Percentiles rank a stretch among this genome's conserved stretches.
Evolutionary conservation across 2,329 filamentous ascomycete genomes (phyloP).

Genomic region (Aplosporella prunicola): DNA sequence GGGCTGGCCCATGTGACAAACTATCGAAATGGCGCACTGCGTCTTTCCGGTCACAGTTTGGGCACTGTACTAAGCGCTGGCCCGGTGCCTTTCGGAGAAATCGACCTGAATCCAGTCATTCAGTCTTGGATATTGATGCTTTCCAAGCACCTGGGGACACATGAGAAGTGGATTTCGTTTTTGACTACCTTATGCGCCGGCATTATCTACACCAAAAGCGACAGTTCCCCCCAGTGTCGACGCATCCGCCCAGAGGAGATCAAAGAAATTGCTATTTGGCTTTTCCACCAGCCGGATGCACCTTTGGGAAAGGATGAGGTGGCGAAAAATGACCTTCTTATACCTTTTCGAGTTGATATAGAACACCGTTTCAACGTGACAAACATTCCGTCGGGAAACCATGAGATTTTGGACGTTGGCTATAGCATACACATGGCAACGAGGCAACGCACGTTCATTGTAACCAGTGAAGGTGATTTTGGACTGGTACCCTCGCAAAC

Average conservation of each 20-base stretch:
- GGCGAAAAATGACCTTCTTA: background rate
- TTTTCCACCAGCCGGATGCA: background rate
- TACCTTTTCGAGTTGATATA: background rate
- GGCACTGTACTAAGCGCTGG: background rate
- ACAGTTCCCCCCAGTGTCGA: background rate
- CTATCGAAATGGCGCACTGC: too few species aligned
- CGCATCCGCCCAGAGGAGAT: background rate
- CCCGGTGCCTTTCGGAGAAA: background rate
- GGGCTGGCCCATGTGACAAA: background rate
- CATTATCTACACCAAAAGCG: background rate
- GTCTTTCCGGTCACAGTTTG: background rate
- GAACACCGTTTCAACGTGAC: background rate
- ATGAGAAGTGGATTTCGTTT: background rate
- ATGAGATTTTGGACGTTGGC: background rate
- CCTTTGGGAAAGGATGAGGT: slow-evolving; percentile 1
- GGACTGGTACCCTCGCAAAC: slow-evolving; percentile 13
- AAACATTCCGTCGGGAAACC: too few species aligned
- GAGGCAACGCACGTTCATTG: slow-evolving; percentile 8
- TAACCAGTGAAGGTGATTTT: background rate
- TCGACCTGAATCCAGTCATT: background rate
- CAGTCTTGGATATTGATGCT: background rate
- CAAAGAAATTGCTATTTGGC: background rate
- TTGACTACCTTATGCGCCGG: background rate
- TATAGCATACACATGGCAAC: slow-evolving; percentile 11
- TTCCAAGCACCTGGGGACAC: background rate